Conservation (phyloP, 2,329 filamentous ascomycete genomes). For the Rhinocladiella similis region DNA sequence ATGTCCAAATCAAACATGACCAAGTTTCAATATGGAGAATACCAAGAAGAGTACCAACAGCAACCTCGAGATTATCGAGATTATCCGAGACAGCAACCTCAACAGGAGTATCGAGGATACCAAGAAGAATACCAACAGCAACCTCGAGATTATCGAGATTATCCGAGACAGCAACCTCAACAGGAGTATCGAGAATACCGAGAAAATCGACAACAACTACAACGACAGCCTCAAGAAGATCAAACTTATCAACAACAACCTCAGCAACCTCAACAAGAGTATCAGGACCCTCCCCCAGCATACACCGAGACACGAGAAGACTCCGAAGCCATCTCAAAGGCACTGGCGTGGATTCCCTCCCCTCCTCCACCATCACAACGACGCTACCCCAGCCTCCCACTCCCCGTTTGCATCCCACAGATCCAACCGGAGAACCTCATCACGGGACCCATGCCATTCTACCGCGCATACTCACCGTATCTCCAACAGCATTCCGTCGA, state of each 20-base stretch:
- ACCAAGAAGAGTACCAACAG: too few species aligned
- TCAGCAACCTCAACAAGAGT: background rate
- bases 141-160: too few species aligned
- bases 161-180: too few species aligned
- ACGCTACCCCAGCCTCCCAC: background rate
- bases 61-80: too few species aligned
- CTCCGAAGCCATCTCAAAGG: background rate
- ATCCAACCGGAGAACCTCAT: conserved; percentile 7
- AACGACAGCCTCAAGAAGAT: too few species aligned
- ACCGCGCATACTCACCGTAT: conserved; percentile 14
- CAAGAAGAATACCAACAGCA: too few species aligned
- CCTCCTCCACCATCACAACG: background rate
- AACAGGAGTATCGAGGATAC: too few species aligned
- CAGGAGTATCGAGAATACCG: too few species aligned
- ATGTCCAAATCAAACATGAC: too few species aligned
- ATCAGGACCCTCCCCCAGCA: background rate
- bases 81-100: too few species aligned
- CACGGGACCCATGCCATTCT: conserved; percentile 11
- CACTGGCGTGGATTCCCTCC: background rate
- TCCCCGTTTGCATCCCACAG: conserved; percentile 19
- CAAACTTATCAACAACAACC: background rate
- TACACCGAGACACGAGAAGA: background rate
- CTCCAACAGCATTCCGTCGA: conserved; percentile 12
- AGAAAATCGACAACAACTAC: too few species aligned
- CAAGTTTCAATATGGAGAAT: too few species aligned